Evolutionary conservation across 2,329 filamentous ascomycete genomes (phyloP), one percentile per base, ranked within the genome.

Genomic region (Huntiella abstrusa): DNA sequence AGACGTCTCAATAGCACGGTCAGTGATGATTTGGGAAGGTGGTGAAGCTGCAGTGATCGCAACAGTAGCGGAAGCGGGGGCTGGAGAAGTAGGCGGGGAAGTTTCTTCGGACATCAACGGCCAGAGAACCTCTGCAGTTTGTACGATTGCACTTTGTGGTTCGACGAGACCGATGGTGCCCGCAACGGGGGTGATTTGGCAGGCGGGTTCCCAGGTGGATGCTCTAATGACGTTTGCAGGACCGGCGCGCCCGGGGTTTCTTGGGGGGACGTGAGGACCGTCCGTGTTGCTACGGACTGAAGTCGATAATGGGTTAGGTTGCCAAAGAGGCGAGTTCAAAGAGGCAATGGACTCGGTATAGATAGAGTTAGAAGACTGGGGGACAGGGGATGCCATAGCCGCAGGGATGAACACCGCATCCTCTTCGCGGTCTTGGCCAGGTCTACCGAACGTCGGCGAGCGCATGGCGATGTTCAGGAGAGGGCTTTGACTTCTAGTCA

Each of bases 401-500:
- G 45, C 38, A 4, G 37, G 41, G 3, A 12, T 34, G 11, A 47
- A 16, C 13, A 19, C n/a, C 1, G 16, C 33, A 16, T 15, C 33
- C 5, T 43, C 28, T 11, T 32, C 33, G 2, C 12, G 19, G 12
- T 43, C 33, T 17, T n/a, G 33, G 1, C 33, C 32, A n/a, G 45
- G 45, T 40, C 41, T 41, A 6, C 45, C 45, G 42, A 47, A 47
- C 10, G 45, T 47, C 16, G 45, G 45, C 17, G 45, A 47, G 11
- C 45, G 37, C 45, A 47, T 19, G 12, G 45, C 38, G n/a, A 43
- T 42, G 33, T 47, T 47, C 8, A 47, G 33, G 28, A 42, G 16
- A 8, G 45, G 45, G 5, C 45, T 47, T 22, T 41, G 45, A 13
- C 37, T 41, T 10, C 45, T 8, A 11, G 37, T 42, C 34, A 46